A percentile compares a stretch with the other conserved stretches of the same genome.
These are phyloP conservation scores for Cladosporium phlei DNA, from an alignment of 2,329 filamentous ascomycete genomes.

Conservation along the genomic window DNA sequence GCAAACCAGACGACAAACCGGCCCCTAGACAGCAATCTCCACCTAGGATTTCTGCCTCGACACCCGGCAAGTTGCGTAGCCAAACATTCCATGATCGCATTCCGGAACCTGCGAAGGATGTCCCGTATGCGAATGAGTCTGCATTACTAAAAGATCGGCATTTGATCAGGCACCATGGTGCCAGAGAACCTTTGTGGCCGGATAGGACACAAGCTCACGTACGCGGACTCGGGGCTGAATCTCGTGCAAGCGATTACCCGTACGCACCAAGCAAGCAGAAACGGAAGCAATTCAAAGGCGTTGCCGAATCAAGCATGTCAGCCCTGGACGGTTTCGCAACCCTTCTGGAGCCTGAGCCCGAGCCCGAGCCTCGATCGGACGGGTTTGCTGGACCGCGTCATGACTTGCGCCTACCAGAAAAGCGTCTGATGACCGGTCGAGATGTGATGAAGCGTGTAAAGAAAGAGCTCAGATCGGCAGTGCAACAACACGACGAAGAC, in stretches of 20 bases:
- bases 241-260: too few species aligned
- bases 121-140: conserved; percentile 22
- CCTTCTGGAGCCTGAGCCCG: conserved; percentile 20
- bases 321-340: conserved; percentile 20
- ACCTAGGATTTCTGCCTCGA: conserved; percentile 37
- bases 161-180: conserved; percentile 58
- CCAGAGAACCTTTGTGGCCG: conserved; percentile 67
- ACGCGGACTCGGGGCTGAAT: conserved; percentile 39
- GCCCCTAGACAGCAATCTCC: conserved; percentile 26
- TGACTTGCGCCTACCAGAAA: conserved; percentile 26
- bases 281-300: conserved; percentile 25
- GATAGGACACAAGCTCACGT: conserved; percentile 60
- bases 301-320: conserved; percentile 24
- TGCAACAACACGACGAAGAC: conserved; percentile 1
- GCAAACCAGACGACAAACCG: conserved; percentile 43
- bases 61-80: conserved; percentile 42
- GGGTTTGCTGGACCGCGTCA: conserved; percentile 31
- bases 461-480: conserved; percentile 24
- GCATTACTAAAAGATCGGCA: conserved; percentile 30
- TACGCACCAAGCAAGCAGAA: conserved; percentile 31
- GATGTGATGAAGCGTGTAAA: conserved; percentile 36
- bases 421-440: conserved; percentile 30
- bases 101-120: conserved; percentile 17
- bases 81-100: conserved; percentile 24
- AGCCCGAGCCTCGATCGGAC: conserved; percentile 22